Percentiles rank a stretch among this genome's conserved stretches.
These are phyloP conservation scores for Mycena capillaripes DNA, from an alignment of 768 basidiomycete species.

Conservation along the genomic window DNA sequence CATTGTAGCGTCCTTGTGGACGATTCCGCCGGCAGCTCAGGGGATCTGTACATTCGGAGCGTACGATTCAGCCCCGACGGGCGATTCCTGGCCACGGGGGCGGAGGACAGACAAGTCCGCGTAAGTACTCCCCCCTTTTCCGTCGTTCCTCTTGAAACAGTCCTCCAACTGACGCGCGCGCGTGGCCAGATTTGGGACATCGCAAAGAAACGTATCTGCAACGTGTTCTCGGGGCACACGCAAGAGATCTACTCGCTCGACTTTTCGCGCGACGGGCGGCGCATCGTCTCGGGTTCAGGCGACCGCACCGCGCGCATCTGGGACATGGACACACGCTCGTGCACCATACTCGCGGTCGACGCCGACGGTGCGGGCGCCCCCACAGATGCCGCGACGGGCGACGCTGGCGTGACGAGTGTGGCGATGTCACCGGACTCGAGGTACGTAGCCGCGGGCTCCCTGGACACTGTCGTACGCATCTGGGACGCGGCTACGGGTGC, in stretches of 20 bases:
- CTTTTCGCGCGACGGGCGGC: slow-evolving; percentile 81
- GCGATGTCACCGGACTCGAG: slow-evolving; percentile 73
- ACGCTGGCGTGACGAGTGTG: slow-evolving; percentile 73
- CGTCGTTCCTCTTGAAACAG: not conserved
- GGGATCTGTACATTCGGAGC: slow-evolving; percentile 93
- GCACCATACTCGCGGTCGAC: slow-evolving; percentile 38
- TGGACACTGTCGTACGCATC: slow-evolving; percentile 75
- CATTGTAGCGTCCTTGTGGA: slow-evolving; percentile 79
- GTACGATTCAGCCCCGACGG: slow-evolving; percentile 96
- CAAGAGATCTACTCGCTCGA: slow-evolving; percentile 97
- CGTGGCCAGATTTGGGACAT: slow-evolving; percentile 90
- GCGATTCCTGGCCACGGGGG: slow-evolving; percentile 93
- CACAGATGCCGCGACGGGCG: slow-evolving; percentile 36
- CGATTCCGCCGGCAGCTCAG: slow-evolving; percentile 77
- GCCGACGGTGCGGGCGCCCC: slow-evolving; percentile 35
- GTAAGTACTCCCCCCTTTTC: slow-evolving; percentile 57
- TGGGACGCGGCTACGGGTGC: slow-evolving; percentile 72
- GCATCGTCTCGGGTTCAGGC: slow-evolving; percentile 85
- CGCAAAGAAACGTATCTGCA: slow-evolving; percentile 76
- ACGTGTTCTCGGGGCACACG: slow-evolving; percentile 85
- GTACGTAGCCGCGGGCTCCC: slow-evolving; percentile 57
- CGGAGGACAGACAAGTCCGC: slow-evolving; percentile 93
- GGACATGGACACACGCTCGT: slow-evolving; percentile 41
- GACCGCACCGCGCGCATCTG: slow-evolving; percentile 54
- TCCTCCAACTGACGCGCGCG: not conserved